Base-by-base conservation (phyloP, 208 protist species). In the Wallacemonas sp. region DNA sequence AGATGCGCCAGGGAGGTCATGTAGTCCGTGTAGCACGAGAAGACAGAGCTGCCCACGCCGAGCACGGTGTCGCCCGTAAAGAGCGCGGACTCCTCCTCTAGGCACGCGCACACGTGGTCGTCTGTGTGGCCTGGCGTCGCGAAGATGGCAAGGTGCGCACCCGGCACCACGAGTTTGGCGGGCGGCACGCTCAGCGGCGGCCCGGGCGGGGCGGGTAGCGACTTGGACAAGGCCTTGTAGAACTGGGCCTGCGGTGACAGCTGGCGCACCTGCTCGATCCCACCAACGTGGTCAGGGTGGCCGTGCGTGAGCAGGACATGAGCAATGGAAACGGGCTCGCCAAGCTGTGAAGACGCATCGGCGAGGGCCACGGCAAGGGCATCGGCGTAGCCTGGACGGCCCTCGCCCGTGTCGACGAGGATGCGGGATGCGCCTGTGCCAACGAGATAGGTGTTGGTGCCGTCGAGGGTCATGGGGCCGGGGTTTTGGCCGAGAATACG, bases 401-500 rank as follows among this genome's bases (percentile, higher is more conserved):
- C 82, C 30, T 89, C 85, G 21, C 82, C 85, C 11, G 80, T 80
- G 71, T 92, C 85, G 43, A 92, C 73, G 34, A 92, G 70, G 21
- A 85, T 26, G 12, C 82, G 74, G 29, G 77, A 54, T 23, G 23
- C 19, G 5, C 82, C 85, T 1, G 74, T 81, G 36, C 85, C 85
- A 29, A 92, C 60, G 54, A 92, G 72, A 55, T 89, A 92, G 11
- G 82, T 89, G 75, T 92, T 92, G 57, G 58, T 84, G 21, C 86
- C 86, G n/a, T 87, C 68, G 1, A 92, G 78, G 0, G 86, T 92
- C 75, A 89, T 86, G 27, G 66, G 49, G 23, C 80, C 55, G 2
- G 86, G 86, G 67, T 92, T 89, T 65, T 83, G 77, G 16, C 86
- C 86, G 71, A 92, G 65, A n/a, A 92, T 71, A 23, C 80, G 79